Percentiles rank a stretch among this genome's conserved stretches.
Evolutionary conservation across 257 asterid genomes (phyloP).

Genomic region (Nicotiana attenuata): DNA sequence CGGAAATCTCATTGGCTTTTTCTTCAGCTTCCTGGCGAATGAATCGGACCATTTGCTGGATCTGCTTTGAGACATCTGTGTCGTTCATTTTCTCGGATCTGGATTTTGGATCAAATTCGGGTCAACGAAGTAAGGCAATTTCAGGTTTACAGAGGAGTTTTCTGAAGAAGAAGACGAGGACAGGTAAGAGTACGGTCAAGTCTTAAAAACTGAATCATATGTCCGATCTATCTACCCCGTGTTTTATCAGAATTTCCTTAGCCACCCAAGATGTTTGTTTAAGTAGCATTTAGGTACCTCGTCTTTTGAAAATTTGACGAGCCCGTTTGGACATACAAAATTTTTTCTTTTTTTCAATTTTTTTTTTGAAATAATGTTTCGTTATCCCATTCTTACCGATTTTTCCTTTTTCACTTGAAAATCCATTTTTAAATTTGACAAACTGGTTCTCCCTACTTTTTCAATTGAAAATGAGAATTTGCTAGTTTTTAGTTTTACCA

Average conservation of each 20-base stretch:
- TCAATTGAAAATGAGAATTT: no score
- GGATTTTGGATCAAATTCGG: background rate
- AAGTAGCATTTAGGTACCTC: background rate
- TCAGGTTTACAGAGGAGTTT: background rate
- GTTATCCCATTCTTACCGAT: no score
- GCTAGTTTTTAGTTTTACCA: no score
- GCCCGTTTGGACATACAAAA: no score
- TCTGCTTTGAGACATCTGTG: constrained; percentile 96
- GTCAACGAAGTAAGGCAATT: background rate
- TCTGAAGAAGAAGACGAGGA: background rate
- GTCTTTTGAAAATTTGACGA: background rate
- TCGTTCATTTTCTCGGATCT: constrained; percentile 69
- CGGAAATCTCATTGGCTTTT: constrained; percentile 95
- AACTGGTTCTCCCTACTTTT: no score
- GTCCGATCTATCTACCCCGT: background rate
- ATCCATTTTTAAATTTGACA: no score
- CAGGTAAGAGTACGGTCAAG: background rate
- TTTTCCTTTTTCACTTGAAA: no score
- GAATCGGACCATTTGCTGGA: constrained; percentile 99
- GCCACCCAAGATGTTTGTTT: background rate
- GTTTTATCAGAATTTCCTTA: background rate
- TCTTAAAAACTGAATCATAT: background rate
- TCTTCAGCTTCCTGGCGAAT: constrained; percentile 99
- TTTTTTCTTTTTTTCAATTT: no score
- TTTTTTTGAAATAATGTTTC: no score